These are phyloP conservation scores for Ogataea zsoltii DNA, from an alignment of 805 yeast genomes.

Conservation along the genomic window DNA sequence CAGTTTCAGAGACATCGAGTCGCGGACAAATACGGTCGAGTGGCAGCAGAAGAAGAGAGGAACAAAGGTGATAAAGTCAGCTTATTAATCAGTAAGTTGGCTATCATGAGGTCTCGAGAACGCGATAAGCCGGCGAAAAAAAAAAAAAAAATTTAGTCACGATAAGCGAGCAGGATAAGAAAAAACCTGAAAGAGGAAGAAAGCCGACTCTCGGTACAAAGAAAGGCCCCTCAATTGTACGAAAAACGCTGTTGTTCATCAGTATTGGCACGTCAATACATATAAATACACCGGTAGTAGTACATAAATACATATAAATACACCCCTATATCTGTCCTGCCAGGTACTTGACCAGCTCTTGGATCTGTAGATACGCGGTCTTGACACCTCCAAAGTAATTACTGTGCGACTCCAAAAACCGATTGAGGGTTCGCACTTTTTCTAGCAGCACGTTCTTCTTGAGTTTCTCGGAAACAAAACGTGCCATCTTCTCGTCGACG, in stretches of 20 bases:
- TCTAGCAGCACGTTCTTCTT: constrained; percentile 17
- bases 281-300: background rate
- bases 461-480: constrained; percentile 6
- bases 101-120: too few species aligned
- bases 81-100: too few species aligned
- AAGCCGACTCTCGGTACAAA: too few species aligned
- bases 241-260: too few species aligned
- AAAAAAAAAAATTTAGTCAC: too few species aligned
- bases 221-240: too few species aligned
- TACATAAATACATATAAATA: background rate
- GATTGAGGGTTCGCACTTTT: constrained; percentile 18
- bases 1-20: constrained; percentile 16
- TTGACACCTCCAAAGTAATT: constrained; percentile 23
- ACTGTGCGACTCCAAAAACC: constrained; percentile 23
- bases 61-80: too few species aligned
- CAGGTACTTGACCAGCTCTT: constrained; percentile 22
- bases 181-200: too few species aligned
- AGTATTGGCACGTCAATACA: background rate
- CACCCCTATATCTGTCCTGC: background rate
- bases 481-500: constrained; percentile 5
- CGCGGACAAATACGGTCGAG: background rate
- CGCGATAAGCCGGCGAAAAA: background rate
- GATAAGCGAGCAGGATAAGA: too few species aligned
- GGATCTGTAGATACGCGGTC: constrained; percentile 21
- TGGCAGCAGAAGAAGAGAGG: too few species aligned